Base-by-base conservation (phyloP, 2,329 filamentous ascomycete genomes). In the Colletotrichum musae region DNA sequence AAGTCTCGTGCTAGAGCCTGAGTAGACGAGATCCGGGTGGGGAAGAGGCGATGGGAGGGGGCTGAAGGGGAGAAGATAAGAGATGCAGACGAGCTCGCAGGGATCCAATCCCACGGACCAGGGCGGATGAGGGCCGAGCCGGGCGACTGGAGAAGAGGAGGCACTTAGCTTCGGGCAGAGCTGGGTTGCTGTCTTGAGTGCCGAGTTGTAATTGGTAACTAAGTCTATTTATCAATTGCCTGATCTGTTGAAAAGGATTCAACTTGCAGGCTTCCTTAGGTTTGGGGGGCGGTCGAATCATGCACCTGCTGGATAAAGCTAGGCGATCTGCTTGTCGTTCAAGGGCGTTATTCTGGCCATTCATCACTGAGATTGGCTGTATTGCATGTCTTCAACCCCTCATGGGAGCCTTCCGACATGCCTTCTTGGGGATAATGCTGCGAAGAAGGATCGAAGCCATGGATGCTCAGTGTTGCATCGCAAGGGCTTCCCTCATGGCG, bases 241-340 rank as follows among this genome's bases (percentile, higher is more conserved):
- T 28, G 45, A 43, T 5, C 26, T 50, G 6, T n/a, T 36, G 26
- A 45, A 36, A 6, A 48, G 26, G 28, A 45, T 43, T 57, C 43
- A 43, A n/a, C 43, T 24, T 50, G 50, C 21, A 28, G 4, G 6
- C 7, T 32, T 32, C 10, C 32, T 36, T 36, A 6, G 32, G 7
- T 36, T 36, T 45, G 28, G 18, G 24, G 24, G 28, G n/a, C 10
- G 24, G 1, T 32, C 13, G 18, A n/a, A 26, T 24, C 10, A 16
- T 10, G 3, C 21, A 63, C 58, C 64, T 67, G 63, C 64, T 67
- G 6, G 13, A 67, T 63, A 4, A 16, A 52, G 64, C 52, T 67
- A 67, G 64, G 6, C 6, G 4, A 39, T 26, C 9, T 24, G 9
- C 4, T 36, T n/a, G 39, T 9, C 28, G 52, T 18, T 48, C n/a